phyloP scores from a whole-genome alignment of 257 asterid species.

The Solanum clarkiae region DNA sequence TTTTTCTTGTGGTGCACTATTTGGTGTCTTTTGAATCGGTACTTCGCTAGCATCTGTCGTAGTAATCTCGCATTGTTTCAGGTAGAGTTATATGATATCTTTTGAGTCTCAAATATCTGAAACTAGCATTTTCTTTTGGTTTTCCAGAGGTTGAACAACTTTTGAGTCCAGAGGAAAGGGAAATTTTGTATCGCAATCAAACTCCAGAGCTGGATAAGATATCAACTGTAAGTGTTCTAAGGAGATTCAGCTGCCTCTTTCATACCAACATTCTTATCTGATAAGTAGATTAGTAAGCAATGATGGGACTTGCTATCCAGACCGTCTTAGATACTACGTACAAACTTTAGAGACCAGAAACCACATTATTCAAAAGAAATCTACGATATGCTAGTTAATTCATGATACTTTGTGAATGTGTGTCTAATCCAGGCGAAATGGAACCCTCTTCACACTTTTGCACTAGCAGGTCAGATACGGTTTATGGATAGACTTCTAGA shows the following conservation, averaged over 20 bases:
- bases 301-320: background rate
- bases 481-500: constrained; percentile 66
- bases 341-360: background rate
- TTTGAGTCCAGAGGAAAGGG: constrained; percentile 67
- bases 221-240: constrained; percentile 56
- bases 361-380: background rate
- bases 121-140: background rate
- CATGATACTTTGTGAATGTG: background rate
- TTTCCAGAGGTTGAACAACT: constrained; percentile 71
- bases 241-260: background rate
- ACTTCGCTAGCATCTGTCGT: background rate
- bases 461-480: constrained; percentile 73
- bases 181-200: constrained; percentile 46
- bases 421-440: constrained; percentile 46
- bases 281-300: background rate
- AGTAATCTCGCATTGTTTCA: background rate
- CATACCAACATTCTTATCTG: background rate
- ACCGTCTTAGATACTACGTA: background rate
- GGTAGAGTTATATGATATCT: background rate
- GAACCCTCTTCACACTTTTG: constrained; percentile 77
- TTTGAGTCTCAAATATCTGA: background rate
- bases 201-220: constrained; percentile 40
- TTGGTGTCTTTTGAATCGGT: background rate
- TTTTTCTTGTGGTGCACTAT: background rate
- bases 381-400: background rate